Evolutionary conservation across 2,329 filamentous ascomycete genomes (phyloP).

Genomic region (Sporothrix variecibatus): DNA sequence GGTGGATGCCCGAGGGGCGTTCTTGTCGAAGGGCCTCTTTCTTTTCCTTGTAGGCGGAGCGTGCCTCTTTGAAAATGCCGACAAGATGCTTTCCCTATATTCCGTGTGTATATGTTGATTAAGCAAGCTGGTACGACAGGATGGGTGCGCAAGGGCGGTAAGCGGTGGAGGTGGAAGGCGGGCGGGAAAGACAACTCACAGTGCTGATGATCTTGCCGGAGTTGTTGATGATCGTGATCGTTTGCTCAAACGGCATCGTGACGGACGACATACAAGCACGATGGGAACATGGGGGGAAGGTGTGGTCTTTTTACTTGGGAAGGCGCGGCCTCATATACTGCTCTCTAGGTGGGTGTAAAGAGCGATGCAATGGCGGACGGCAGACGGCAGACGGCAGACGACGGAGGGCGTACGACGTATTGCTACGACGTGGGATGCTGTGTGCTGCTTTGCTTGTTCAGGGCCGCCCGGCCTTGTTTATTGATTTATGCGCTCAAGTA

Average conservation of each 20-base stretch:
- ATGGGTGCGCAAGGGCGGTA: no score
- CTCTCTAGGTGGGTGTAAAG: neutral
- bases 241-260: slow-evolving; percentile 60
- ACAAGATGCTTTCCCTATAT: slow-evolving; percentile 87
- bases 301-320: neutral
- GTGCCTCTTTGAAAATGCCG: slow-evolving; percentile 89
- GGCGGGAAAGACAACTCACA: slow-evolving; percentile 52
- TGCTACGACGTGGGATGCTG: neutral
- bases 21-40: slow-evolving; percentile 79
- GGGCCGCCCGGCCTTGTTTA: neutral
- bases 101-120: neutral
- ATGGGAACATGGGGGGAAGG: neutral
- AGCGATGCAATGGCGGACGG: neutral
- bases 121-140: neutral
- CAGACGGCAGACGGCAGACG: no score
- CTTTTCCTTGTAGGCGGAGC: slow-evolving; percentile 81
- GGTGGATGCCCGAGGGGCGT: slow-evolving; percentile 49
- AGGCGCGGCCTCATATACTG: neutral
- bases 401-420: neutral
- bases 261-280: neutral
- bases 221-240: slow-evolving; percentile 85
- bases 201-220: slow-evolving; percentile 90
- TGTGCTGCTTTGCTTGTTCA: neutral
- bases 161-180: neutral
- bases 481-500: neutral